Evolutionary conservation across 176 grass and related monocot species (phyloP), one percentile per base, ranked within the genome.

Genomic region (Eleusine indica): DNA sequence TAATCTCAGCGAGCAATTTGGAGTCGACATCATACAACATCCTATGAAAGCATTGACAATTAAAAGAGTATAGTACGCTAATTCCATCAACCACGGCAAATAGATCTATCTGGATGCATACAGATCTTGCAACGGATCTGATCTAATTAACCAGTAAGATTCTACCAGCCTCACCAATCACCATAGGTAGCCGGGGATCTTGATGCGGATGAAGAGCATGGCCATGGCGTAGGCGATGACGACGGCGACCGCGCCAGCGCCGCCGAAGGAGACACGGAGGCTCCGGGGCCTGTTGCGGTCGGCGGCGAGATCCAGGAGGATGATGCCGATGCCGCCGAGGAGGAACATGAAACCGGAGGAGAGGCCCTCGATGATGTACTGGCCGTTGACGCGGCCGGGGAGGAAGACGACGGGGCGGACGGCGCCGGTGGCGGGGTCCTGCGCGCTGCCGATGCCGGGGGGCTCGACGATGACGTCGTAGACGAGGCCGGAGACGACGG

Each of bases 341-440:
- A 96, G 40, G 74, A 99, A 96, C 96, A 99, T 99, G 83, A 99
- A 94, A 11, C 96, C 96, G 25, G 96, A 99, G 19, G 96, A 99
- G 81, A 99, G 91, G 3, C 96, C 96, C 78, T 99, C 96, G 68
- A 99, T 99, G 83, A 99, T 99, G 91, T 99, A 99, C 87, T 98
- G 95, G 28, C 87, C 87, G 80, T 98, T 98, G 80, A 98, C 92
- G 82, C 89, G 90, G 12, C 92, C 95, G 0, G 92, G 89, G 19
- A 98, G 88, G 84, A 98, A 98, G 79, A 98, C 95, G 57, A 98
- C 90, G 21, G 95, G 95, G 68, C 91, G 91, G 67, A 95, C 93
- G 41, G 96, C 75, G 19, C 93, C 89, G 18, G 93, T 99, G 49
- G 85, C 57, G 32, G 85, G 96, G 60, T 99, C 96, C 87, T 99